Evolutionary conservation across 164 flowering plant species (phyloP), one percentile per base, ranked within the genome.

Genomic region (Kalanchoe fedtschenkoi): DNA sequence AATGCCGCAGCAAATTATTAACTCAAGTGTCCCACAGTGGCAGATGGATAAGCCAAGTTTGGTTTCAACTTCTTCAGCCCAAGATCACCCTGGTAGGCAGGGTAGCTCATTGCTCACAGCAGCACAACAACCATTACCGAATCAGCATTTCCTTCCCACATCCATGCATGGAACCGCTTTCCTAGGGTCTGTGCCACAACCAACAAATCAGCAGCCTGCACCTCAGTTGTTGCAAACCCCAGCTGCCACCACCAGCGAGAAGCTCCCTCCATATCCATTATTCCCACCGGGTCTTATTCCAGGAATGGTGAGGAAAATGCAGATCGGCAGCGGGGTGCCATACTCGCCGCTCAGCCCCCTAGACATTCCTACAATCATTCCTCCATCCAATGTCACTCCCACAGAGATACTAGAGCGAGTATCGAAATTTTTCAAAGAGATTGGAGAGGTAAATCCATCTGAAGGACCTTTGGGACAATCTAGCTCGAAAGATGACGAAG

Each of bases 201-300:
- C 72, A 65, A 81, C 68, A 67, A 87, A 64, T 61, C 81, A 41
- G 37, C 66, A 77, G 15, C 41, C 64, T 5, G 66, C 81, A 26
- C 71, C 72, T 71, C 42, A 64, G 37, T 19, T 75, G 68, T 78
- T 78, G 41, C 44, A 67, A 53, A 33, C 39, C 24, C 53, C 75
- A 33, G 17, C 80, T 19, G 62, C 73, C 47, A 73, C 34, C 54
- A 37, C 58, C 30, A 83, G 79, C 47, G 97, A 89, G 60, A 87
- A 86, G 65, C 69, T 79, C 30, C 93, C 97, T 1, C 91, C 97
- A 8, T 89, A 95, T 64, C 99, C 99, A 28, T 67, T 93, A 38
- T 93, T 95, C 68, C 99, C 99, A 0, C 99, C 99, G 28, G 99
- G 97, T 32, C 90, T 95, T 41, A 89, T 95, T 55, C 99, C 97